phyloP scores from a whole-genome alignment of 2,329 filamentous ascomycete species.

The Clonostachys rosea region DNA sequence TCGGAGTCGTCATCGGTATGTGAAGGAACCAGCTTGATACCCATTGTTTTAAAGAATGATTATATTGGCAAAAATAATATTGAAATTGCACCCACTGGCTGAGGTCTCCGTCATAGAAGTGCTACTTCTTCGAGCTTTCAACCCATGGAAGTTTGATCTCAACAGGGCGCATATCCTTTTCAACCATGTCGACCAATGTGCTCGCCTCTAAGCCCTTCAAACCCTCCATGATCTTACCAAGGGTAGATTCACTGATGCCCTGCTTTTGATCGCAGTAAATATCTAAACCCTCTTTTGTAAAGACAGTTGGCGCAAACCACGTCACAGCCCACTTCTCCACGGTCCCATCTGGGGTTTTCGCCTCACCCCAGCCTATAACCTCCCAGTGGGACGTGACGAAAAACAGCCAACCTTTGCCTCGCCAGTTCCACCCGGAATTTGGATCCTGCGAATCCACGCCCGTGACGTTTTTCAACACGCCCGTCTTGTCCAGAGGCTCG shows the following conservation, averaged over 20 bases:
- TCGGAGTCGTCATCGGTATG: constrained; percentile 3
- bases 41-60: constrained; percentile 1
- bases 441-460: constrained; percentile 54
- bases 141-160: constrained; percentile 48
- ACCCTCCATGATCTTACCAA: constrained; percentile 49
- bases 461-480: constrained; percentile 52
- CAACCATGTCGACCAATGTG: constrained; percentile 46
- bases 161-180: constrained; percentile 43
- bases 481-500: constrained; percentile 44
- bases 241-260: constrained; percentile 54
- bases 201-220: constrained; percentile 41
- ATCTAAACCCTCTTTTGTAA: constrained; percentile 79
- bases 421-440: constrained; percentile 63
- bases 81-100: no score
- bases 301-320: constrained; percentile 78
- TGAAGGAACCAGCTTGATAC: constrained; percentile 9
- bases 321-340: constrained; percentile 71
- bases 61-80: background rate
- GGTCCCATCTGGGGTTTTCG: constrained; percentile 22
- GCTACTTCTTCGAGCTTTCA: constrained; percentile 9
- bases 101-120: no score
- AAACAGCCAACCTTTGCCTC: constrained; percentile 69
- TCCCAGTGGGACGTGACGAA: constrained; percentile 78
- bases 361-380: constrained; percentile 69
- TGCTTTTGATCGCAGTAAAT: constrained; percentile 63